These are phyloP conservation scores for Phyllachora maydis DNA, from an alignment of 2,329 filamentous ascomycete species.

Conservation along the genomic window DNA sequence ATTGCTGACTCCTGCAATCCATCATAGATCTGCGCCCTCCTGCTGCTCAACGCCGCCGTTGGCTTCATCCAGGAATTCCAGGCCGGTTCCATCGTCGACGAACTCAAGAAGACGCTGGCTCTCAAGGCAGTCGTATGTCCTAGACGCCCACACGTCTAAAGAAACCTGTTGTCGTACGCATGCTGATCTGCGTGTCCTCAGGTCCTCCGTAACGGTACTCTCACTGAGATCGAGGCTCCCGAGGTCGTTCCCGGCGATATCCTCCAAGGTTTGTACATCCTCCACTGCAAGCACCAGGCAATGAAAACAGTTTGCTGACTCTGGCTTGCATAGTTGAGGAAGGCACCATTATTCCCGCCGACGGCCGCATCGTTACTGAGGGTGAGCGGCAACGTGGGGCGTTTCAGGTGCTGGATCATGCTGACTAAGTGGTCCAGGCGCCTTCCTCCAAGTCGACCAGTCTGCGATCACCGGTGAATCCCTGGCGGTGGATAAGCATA, in stretches of 20 bases:
- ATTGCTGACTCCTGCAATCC: too few species aligned
- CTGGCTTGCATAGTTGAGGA: too few species aligned
- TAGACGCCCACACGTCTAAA: too few species aligned
- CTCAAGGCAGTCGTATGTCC: conserved; percentile 74
- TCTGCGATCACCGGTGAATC: conserved; percentile 85
- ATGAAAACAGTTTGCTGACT: too few species aligned
- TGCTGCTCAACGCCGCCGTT: conserved; percentile 67
- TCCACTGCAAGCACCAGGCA: too few species aligned
- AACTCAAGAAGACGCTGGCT: conserved; percentile 75
- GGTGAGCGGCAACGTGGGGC: too few species aligned
- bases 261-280: too few species aligned
- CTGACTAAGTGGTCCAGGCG: too few species aligned
- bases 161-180: too few species aligned
- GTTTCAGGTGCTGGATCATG: too few species aligned
- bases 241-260: conserved; percentile 83
- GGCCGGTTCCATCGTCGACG: conserved; percentile 76
- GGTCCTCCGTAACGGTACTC: too few species aligned
- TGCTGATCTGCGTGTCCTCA: too few species aligned
- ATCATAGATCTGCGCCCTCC: conserved; percentile 66
- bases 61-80: conserved; percentile 84
- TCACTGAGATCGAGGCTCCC: conserved; percentile 62
- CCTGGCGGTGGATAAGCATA: conserved; percentile 75
- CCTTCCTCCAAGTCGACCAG: conserved; percentile 80
- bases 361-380: conserved; percentile 69
- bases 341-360: conserved; percentile 79